Evolutionary conservation across 108 stramenopile genomes (phyloP).

Genomic region (Mediolabrus comicus): DNA sequence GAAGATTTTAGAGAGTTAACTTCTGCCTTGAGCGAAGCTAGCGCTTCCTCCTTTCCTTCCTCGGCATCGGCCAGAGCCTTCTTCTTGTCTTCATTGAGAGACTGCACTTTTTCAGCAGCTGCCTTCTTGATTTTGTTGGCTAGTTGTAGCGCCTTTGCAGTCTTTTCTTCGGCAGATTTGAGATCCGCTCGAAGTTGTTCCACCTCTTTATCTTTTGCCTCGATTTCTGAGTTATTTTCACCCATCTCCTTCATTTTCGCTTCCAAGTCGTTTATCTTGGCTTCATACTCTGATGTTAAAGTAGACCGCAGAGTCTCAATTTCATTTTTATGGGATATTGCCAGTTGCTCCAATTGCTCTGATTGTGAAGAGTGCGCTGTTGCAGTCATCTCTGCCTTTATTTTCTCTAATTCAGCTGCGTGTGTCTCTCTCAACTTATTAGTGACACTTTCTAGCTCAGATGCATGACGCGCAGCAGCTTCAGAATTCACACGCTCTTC

Average conservation of each 20-base stretch:
- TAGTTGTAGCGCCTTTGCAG: constrained; percentile 37
- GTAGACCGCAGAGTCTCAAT: background rate
- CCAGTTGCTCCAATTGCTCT: constrained; percentile 27
- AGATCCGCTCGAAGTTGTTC: constrained; percentile 36
- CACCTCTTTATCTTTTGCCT: constrained; percentile 43
- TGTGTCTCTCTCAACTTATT: constrained; percentile 17
- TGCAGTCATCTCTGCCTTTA: constrained; percentile 13
- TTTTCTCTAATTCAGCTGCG: constrained; percentile 12
- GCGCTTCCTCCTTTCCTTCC: constrained; percentile 4
- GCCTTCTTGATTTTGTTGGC: constrained; percentile 56
- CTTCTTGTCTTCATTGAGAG: constrained; percentile 33
- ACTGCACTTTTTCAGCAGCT: constrained; percentile 26
- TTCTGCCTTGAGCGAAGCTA: constrained; percentile 22
- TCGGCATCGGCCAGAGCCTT: constrained; percentile 17
- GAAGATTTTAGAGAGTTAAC: constrained; percentile 4
- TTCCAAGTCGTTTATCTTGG: constrained; percentile 6
- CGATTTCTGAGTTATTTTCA: constrained; percentile 19
- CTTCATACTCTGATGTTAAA: constrained; percentile 9
- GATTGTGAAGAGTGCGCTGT: constrained; percentile 21
- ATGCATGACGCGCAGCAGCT: background rate
- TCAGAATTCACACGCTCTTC: constrained; percentile 9
- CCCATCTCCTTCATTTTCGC: constrained; percentile 16
- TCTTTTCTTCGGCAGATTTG: constrained; percentile 27
- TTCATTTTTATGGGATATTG: constrained; percentile 22
- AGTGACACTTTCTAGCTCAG: constrained; percentile 1